Base-by-base conservation (phyloP, 176 grass and related monocot genomes). In the Areca catechu region DNA sequence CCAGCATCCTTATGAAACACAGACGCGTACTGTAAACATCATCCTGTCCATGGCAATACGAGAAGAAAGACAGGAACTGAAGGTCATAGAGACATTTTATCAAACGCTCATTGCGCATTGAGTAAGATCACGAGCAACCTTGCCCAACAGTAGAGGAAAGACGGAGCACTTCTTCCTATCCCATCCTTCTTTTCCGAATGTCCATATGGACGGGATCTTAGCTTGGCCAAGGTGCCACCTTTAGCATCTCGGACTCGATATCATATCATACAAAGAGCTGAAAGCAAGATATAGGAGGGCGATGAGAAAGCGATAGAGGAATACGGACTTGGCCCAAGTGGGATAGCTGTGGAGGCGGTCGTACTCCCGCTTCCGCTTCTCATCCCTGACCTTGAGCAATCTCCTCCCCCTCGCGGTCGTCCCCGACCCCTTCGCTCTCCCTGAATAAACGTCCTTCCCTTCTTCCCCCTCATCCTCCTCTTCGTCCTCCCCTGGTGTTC, bases 371-470 rank as follows among this genome's bases (percentile, higher is more conserved):
- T 69, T 81, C 24, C 86, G 71, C 20, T 83, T 89, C 61, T 86
- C 86, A 76, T 97, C 92, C 67, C 86, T 80, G 63, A 97, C 86
- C 72, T 84, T 97, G 24, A 79, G 54, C 68, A 97, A 61, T 23
- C 92, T 82, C 63, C 92, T 82, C 51, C 80, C 83, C 74, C 92
- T 79, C 49, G 86, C 92, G 27, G 77, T 72, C 56, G 68, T 77
- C 16, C 86, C 72, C 5, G 92, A 97, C 2, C 63, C 61, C 61
- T 72, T 59, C 55, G 73, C 74, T 43, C 50, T 18, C 27, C 25
- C 24, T 30, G 15, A 22, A 76, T 76, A 27, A 58, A 51, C 64
- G 27, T 58, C 25, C 47, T 30, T 22, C 49, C 61, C 49, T 48
- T 54, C 23, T 43, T 67, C 18, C 55, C 54, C 29, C 74, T 24